A percentile compares a stretch with the other conserved stretches of the same genome.
Evolutionary conservation across 768 basidiomycete genomes (phyloP).

Genomic region (Boletellus emodensis): DNA sequence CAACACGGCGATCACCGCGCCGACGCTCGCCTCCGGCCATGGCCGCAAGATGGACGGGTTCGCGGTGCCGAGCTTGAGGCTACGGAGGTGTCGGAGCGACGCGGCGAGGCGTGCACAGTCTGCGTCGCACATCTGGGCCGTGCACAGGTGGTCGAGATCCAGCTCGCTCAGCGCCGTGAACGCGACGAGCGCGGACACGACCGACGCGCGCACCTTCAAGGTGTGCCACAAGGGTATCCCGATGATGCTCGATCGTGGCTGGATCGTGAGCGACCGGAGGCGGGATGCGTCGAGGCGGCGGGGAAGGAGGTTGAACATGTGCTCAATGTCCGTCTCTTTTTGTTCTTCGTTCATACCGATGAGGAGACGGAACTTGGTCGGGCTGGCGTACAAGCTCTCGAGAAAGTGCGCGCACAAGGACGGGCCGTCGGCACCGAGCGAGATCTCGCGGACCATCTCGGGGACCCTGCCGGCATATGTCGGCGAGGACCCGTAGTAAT

Average conservation of each 20-base stretch:
- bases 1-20: slow-evolving; percentile 15
- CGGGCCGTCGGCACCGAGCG: slow-evolving; percentile 5
- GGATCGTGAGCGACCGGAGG: slow-evolving; percentile 5
- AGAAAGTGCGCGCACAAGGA: slow-evolving; percentile 8
- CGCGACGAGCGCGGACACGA: slow-evolving; percentile 6
- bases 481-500: slow-evolving; percentile 5
- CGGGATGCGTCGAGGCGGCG: slow-evolving; percentile 10
- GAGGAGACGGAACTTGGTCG: slow-evolving; percentile 2
- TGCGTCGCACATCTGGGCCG: slow-evolving; percentile 4
- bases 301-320: slow-evolving; percentile 9
- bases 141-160: slow-evolving; percentile 15
- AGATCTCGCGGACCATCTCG: slow-evolving; percentile 9
- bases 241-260: background rate
- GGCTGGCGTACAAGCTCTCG: slow-evolving; percentile 9
- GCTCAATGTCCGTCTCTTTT: background rate
- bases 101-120: slow-evolving; percentile 11
- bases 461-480: slow-evolving; percentile 12
- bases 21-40: slow-evolving; percentile 6
- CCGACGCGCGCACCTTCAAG: background rate
- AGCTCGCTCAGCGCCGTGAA: slow-evolving; percentile 14
- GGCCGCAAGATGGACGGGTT: background rate
- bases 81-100: slow-evolving; percentile 7
- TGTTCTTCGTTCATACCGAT: slow-evolving; percentile 7
- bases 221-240: slow-evolving; percentile 1
- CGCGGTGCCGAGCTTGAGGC: slow-evolving; percentile 15